Evolutionary conservation across 305 asterid species (phyloP).

Genomic region (Coffea humblotiana): DNA sequence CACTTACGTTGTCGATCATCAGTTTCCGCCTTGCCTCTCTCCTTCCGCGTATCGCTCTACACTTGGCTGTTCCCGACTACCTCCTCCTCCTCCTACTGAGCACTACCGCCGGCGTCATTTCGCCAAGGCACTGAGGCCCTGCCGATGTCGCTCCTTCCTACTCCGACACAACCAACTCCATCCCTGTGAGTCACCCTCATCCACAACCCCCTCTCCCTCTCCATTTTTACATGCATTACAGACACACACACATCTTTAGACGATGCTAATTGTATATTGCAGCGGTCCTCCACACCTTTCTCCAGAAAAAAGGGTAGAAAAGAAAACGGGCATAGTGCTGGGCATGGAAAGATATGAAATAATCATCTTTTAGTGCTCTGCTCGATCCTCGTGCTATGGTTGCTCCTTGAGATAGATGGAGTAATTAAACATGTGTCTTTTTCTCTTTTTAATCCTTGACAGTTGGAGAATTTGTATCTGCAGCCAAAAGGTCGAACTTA

Average conservation of each 20-base stretch:
- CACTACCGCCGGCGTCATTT: slow-evolving; percentile 23
- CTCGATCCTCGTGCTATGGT: background rate
- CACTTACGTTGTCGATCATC: slow-evolving; percentile 33
- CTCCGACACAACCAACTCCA: slow-evolving; percentile 45
- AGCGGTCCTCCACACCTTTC: background rate
- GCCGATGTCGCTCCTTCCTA: slow-evolving; percentile 33
- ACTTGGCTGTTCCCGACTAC: slow-evolving; percentile 20
- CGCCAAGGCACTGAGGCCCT: slow-evolving; percentile 26
- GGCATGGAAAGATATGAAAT: too few relatives aligned
- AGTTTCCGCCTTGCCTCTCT: slow-evolving; percentile 34
- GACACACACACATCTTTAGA: too few relatives aligned
- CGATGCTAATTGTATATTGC: background rate
- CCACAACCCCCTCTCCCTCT: too few relatives aligned
- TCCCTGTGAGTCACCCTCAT: slow-evolving; percentile 42
- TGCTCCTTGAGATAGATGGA: background rate
- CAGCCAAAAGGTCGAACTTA: slow-evolving; percentile 62
- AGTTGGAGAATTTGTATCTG: background rate
- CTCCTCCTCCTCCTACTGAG: background rate
- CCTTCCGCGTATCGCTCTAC: slow-evolving; percentile 22
- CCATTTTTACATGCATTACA: too few relatives aligned
- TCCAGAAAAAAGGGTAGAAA: too few relatives aligned
- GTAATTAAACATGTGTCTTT: background rate
- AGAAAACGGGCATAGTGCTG: too few relatives aligned
- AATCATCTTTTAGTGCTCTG: background rate
- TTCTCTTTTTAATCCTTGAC: background rate